Base-by-base conservation (phyloP, 371 early-diverging fungal genomes). In the Actinomucor elegans region DNA sequence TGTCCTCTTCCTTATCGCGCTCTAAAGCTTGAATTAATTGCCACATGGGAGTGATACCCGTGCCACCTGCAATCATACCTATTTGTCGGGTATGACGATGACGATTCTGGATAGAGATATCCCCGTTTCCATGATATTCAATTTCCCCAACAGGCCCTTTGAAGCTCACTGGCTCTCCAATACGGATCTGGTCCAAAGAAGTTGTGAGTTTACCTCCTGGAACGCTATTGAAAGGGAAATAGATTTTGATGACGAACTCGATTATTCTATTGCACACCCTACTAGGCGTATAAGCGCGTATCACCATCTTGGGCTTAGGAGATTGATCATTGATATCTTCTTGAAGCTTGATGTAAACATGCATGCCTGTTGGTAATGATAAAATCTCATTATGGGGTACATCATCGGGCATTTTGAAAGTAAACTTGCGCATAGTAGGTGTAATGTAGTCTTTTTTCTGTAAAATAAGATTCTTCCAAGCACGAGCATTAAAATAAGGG, bases 21-120 rank as follows among this genome's bases (percentile, higher is more conserved):
- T 89, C 76, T 26, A 70, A 61, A 44, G 90, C 77, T 26, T 79
- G 79, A 40, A 89, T 57, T 74, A 81, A 71, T 93, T 91, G 9
- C 29, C 35, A 37, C 92, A 93, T 93, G 44, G 96, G 96, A 8
- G 96, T 93, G 59, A 96, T 89, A 34, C 96, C 96, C 35, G 98
- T 89, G 21, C 99, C 98, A 49, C 96, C 57, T 11, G 81, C 81
- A 54, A 86, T 62, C 86, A 99, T 78, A 23, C 88, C 94, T 28
- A 95, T 77, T 55, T 92, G 69, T 27, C 7, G n/a, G 15, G 24
- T 36, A 26, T 35, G 24, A 35, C 35, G 35, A 15, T n/a, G 34
- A 5, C 36, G 14, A 5, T 36, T 24, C 2, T 48, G 12, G 17
- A 48, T 34, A 11, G 24, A 24, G 37, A 48, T 12, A n/a, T 48